Evolutionary conservation across 2,329 filamentous ascomycete genomes (phyloP).

Genomic region (Bipolaris sorokiniana): DNA sequence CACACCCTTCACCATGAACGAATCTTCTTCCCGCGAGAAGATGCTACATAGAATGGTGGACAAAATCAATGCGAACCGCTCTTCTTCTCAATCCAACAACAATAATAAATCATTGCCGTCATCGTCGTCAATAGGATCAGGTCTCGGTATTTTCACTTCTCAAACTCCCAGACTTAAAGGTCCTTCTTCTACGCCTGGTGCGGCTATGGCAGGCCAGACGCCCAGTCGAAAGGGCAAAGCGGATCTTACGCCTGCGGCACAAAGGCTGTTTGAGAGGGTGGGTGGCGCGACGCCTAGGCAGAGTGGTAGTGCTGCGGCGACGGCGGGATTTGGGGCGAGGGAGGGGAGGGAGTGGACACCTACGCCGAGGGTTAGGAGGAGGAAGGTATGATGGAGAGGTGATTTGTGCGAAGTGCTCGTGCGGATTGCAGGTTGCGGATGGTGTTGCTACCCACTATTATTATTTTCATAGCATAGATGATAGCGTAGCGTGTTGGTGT

Average conservation of each 20-base stretch:
- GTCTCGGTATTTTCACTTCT: conserved; percentile 37
- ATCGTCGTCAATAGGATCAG: conserved; percentile 19
- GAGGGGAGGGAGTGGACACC: conserved; percentile 39
- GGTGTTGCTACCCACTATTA: background rate
- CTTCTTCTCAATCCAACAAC: background rate
- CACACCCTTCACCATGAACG: conserved; percentile 73
- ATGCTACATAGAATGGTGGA: conserved; percentile 74
- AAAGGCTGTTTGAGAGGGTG: conserved; percentile 53
- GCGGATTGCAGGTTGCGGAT: conserved; percentile 15
- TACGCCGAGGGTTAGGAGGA: conserved; percentile 28
- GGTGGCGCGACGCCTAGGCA: conserved; percentile 45
- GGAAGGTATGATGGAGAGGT: background rate
- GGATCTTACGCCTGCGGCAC: conserved; percentile 72
- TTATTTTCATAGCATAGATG: too few species aligned
- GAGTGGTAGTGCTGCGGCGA: background rate
- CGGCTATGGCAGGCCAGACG: conserved; percentile 55
- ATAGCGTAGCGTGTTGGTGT: too few species aligned
- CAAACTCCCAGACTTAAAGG: conserved; percentile 70
- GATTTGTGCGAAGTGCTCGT: conserved; percentile 37
- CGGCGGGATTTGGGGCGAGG: conserved; percentile 25
- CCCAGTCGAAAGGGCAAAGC: conserved; percentile 60
- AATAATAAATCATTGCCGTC: background rate
- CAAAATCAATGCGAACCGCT: conserved; percentile 26
- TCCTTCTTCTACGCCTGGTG: conserved; percentile 70
- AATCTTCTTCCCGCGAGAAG: conserved; percentile 76